A percentile compares a stretch with the other conserved stretches of the same genome.
These are phyloP conservation scores for Eimeria necatrix DNA, from an alignment of 169 alveolate species.

Conservation along the genomic window DNA sequence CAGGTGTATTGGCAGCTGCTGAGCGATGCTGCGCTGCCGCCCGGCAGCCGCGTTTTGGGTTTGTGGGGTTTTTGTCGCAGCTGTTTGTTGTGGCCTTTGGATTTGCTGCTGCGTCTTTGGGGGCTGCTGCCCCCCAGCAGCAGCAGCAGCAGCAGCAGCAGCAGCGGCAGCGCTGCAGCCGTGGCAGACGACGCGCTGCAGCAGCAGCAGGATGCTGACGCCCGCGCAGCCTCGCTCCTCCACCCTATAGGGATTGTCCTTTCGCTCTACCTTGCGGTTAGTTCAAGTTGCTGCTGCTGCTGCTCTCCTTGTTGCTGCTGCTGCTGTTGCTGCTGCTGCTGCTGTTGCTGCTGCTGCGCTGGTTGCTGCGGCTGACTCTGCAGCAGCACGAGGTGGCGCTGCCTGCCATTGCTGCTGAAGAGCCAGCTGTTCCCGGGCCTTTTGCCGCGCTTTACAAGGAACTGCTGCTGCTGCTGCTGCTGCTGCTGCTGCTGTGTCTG, in stretches of 20 bases:
- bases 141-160: too few relatives aligned
- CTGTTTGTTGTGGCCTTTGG: not conserved
- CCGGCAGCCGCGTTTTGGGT: not conserved
- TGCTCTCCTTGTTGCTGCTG: constrained; percentile 6
- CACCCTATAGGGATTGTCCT: not conserved
- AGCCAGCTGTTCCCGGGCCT: too few relatives aligned
- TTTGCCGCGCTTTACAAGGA: too few relatives aligned
- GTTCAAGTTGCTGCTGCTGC: not conserved
- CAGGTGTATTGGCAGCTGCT: constrained; percentile 38
- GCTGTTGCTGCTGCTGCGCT: not conserved
- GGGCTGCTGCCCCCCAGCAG: not conserved
- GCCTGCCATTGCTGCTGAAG: too few relatives aligned
- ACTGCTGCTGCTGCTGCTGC: constrained; percentile 17
- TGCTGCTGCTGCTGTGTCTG: constrained; percentile 58
- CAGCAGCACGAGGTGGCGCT: too few relatives aligned
- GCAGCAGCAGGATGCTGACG: constrained; percentile 9
- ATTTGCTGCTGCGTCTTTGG: not conserved
- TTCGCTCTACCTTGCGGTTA: constrained; percentile 9
- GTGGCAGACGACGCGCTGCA: not conserved
- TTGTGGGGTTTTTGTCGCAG: not conserved
- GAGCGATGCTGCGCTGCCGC: not conserved
- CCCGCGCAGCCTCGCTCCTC: not conserved
- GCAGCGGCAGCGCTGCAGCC: too few relatives aligned
- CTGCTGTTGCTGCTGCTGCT: not conserved
- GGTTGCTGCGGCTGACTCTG: not conserved